Base-by-base conservation (phyloP, 116 monocot species). In the Dioscorea cayenensis region DNA sequence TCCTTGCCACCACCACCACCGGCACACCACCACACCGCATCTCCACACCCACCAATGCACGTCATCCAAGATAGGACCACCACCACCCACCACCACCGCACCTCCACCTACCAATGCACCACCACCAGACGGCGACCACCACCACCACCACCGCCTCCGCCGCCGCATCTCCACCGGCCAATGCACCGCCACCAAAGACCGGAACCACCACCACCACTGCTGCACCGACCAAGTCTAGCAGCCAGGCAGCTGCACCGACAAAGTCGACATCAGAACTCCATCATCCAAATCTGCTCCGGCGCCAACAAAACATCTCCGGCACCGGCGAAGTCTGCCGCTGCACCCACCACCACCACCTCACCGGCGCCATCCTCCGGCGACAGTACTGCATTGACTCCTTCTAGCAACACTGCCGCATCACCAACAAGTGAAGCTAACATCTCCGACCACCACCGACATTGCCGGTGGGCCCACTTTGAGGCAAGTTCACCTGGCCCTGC, bases 111-210 rank as follows among this genome's bases (percentile, higher is more conserved):
- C 36, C 4, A 36, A 78, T 4, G 43, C 73, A 7, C 23, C 78
- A 0, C 12, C 61, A n/a, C 59, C 63, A 67, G 0, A 65, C 16
- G 9, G 49, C 58, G 2, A 27, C 63, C 3, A 4, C 78, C 10
- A 9, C 72, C 21, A 25, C 25, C 1, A 25, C 32, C 32, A n/a
- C n/a, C n/a, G n/a, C n/a, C n/a, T n/a, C n/a, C n/a, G n/a, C n/a
- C n/a, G n/a, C n/a, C n/a, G 0, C 32, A 32, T 32, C 32, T 32
- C 32, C 32, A 32, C 32, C 32, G 32, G 0, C 36, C 4, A 36
- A 78, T 7, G 69, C 69, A 1, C 49, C 64, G 10, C 14, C 78
- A 2, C 36, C 72, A 0, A n/a, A 43, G 43, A 43, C 43, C 43
- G 43, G 43, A 43, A 43, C 43, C 43, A 43, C 43, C 43, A 43